Base-by-base conservation (phyloP, 2,329 filamentous ascomycete species). In the Cladosporium velox region DNA sequence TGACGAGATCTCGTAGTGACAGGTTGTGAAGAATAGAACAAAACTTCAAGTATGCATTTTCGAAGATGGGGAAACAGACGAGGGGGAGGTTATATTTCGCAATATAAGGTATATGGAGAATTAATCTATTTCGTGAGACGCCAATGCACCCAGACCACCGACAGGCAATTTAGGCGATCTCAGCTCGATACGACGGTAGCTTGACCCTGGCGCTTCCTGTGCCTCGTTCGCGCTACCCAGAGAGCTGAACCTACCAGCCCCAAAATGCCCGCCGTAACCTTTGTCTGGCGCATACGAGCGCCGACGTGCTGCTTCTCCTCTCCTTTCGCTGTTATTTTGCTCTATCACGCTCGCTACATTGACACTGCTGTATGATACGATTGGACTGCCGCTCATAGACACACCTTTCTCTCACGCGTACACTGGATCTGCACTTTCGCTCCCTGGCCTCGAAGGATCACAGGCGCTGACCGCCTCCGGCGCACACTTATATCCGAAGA, bases 231-330 rank as follows among this genome's bases (percentile, higher is more conserved):
- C 59, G 59, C 59, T 62, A 52, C 59, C 28, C 38, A 58, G 57
- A 64, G 61, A 64, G 61, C 61, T 64, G 61, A 64, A 64, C 61
- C 30, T 35, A 52, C 47, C 51, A 57, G 61, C 61, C 61, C 61
- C 51, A 64, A 44, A 57, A 57, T 64, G 61, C 41, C n/a, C 41
- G 51, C 61, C 61, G 51, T 28, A 64, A 64, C 51, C 61, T 64
- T 64, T 52, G 51, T 34, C 51, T 64, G 61, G 61, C 61, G 51
- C 61, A 57, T 47, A 47, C 51, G 51, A 30, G 61, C 61, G 60
- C 61, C 47, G 15, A 35, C n/a, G 47, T 38, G 21, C 26, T 55
- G 24, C 35, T 14, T 55, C 51, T n/a, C 15, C 51, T 57, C 38
- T 64, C 47, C 61, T 55, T 30, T 32, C 26, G 38, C 51, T 44